These are phyloP conservation scores for Trichoderma virens DNA, from an alignment of 495 filamentous ascomycete genomes.

Conservation along the genomic window DNA sequence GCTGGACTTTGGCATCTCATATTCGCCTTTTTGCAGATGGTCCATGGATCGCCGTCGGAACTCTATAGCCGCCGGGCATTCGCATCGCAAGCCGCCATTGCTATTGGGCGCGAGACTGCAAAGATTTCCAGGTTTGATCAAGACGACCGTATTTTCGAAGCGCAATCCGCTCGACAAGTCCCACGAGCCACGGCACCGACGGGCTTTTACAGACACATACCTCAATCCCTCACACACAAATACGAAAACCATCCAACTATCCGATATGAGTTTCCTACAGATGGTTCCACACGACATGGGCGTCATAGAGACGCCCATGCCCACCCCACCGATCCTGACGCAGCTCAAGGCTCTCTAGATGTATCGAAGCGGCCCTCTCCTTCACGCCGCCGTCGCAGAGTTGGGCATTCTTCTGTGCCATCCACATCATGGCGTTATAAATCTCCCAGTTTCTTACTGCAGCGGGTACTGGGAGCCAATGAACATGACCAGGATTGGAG, in stretches of 20 bases:
- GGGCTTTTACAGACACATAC: background rate
- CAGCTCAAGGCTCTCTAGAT: background rate
- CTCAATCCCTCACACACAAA: background rate
- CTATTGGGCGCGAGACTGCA: background rate
- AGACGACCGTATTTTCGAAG: background rate
- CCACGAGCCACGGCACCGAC: background rate
- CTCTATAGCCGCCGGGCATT: background rate
- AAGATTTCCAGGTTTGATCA: background rate
- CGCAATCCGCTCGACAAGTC: background rate
- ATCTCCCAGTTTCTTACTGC: background rate
- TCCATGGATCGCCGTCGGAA: background rate
- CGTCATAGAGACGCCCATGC: background rate
- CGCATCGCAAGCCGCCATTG: background rate
- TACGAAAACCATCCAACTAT: background rate
- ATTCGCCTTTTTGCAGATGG: background rate
- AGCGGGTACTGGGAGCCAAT: background rate
- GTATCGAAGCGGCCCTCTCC: background rate
- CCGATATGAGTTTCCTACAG: background rate
- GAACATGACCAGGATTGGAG: background rate
- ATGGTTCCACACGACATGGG: background rate
- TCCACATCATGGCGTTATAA: background rate
- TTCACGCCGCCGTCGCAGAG: background rate
- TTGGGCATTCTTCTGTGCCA: background rate
- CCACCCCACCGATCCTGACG: background rate
- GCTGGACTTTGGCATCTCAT: background rate